Evolutionary conservation across 495 filamentous ascomycete genomes (phyloP).

Genomic region (Tricharina praecox): DNA sequence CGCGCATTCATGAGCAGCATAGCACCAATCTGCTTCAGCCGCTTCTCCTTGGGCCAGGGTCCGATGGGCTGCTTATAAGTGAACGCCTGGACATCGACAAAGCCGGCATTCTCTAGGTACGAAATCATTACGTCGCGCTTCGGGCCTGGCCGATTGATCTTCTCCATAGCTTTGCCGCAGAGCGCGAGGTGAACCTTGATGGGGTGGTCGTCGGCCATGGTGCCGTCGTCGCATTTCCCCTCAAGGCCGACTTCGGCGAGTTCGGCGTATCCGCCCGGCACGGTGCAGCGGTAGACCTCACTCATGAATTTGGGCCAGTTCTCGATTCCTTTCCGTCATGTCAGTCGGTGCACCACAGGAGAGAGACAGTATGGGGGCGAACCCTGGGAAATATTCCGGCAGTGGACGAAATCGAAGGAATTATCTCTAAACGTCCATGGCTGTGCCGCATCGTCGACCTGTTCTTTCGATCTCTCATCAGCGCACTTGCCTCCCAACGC

Average conservation of each 20-base stretch:
- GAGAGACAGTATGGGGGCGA: background rate
- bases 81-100: constrained; percentile 9
- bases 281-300: background rate
- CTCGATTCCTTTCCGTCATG: background rate
- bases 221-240: background rate
- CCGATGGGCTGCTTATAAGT: constrained; percentile 26
- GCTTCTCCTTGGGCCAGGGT: constrained; percentile 28
- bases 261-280: background rate
- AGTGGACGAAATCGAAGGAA: background rate
- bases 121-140: background rate
- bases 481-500: background rate
- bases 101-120: background rate
- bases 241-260: background rate
- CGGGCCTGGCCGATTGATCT: background rate
- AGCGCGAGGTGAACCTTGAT: background rate
- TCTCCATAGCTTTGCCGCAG: background rate
- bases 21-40: background rate
- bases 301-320: too few species aligned
- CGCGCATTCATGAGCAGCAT: background rate
- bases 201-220: background rate
- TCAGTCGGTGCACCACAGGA: background rate
- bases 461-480: background rate
- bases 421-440: background rate
- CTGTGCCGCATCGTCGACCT: background rate
- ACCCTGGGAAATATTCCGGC: background rate